phyloP scores from a whole-genome alignment of 768 basidiomycete genomes.

The Lyophyllum decastes region DNA sequence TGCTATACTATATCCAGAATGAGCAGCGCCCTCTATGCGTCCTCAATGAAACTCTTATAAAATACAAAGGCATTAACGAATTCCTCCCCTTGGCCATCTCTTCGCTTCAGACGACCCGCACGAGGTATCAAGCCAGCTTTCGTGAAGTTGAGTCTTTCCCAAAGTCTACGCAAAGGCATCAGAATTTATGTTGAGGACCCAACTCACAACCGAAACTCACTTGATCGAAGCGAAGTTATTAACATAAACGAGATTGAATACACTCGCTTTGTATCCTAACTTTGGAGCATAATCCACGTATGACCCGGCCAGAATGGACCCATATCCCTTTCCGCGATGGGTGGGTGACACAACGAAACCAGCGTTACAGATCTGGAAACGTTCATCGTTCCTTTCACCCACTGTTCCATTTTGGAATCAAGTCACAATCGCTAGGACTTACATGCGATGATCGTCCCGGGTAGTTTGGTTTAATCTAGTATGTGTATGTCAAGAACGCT shows the following conservation, averaged over 20 bases:
- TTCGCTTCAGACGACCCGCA: conserved; percentile 68
- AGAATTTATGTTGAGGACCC: background rate
- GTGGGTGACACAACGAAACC: conserved; percentile 79
- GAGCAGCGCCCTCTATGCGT: background rate
- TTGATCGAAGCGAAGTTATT: conserved; percentile 77
- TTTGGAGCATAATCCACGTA: conserved; percentile 81
- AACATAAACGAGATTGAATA: conserved; percentile 91
- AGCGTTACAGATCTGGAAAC: conserved; percentile 76
- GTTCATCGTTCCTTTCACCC: background rate
- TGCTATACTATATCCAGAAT: background rate
- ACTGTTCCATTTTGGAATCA: background rate
- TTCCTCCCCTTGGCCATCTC: conserved; percentile 77
- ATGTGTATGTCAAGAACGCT: background rate
- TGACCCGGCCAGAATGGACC: conserved; percentile 70
- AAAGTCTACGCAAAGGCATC: conserved; percentile 45
- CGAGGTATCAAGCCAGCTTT: conserved; percentile 77
- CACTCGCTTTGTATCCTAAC: conserved; percentile 74
- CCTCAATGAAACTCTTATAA: conserved; percentile 71
- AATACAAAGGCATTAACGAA: conserved; percentile 87
- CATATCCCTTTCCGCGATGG: conserved; percentile 68
- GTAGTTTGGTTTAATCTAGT: conserved; percentile 82
- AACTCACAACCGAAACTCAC: conserved; percentile 35
- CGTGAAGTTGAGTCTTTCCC: conserved; percentile 82
- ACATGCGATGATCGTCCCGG: conserved; percentile 90
- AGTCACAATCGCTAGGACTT: conserved; percentile 32